Base-by-base conservation (phyloP, 2,329 filamentous ascomycete species). In the Chrysosporium queenslandicum region DNA sequence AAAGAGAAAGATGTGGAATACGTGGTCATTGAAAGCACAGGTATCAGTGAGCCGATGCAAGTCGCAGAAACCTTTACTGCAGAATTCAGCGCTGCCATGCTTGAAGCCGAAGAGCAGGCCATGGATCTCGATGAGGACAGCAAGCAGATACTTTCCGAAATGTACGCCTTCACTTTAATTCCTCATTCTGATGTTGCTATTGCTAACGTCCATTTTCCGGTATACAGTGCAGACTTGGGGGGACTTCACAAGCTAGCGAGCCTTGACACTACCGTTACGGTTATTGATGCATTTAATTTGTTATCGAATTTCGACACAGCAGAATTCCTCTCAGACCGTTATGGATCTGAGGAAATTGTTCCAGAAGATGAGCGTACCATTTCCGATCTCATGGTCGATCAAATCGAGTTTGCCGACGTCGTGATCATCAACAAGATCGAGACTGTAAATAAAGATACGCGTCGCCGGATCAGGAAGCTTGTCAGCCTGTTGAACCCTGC, bases 351-450 rank as follows among this genome's bases (percentile, higher is more conserved):
- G 4, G 80, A 83, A 25, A 78, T 83, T 1, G 72, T 78, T 4
- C 64, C 78, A 0, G 84, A 87, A 58, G 85, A 88, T 55, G 83
- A 88, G 58, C 72, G 84, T 0, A 87, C 82, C 0, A 83, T 88
- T 2, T 86, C 83, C 0, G 83, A 87, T 58, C 73, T 88, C 0
- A 85, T 87, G 76, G 82, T 86, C 87, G 47, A 50, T 23, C 47
- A 50, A 60, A 85, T 87, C 54, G 85, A 88, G 65, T 88, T 88
- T 59, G 83, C 84, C 0, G 83, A 87, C 58, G 82, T 87, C 5
- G 75, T 87, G 12, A 74, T 87, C 2, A 68, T 87, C 18, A 87
- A 87, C 68, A 87, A 87, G 65, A 71, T 78, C 4, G 82, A 86
- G 55, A 77, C 80, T 55, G 79, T 85, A 12, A 65, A 73, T 37